Conservation (phyloP, 2,329 filamentous ascomycete species). For the Pestalotiopsis fici region DNA sequence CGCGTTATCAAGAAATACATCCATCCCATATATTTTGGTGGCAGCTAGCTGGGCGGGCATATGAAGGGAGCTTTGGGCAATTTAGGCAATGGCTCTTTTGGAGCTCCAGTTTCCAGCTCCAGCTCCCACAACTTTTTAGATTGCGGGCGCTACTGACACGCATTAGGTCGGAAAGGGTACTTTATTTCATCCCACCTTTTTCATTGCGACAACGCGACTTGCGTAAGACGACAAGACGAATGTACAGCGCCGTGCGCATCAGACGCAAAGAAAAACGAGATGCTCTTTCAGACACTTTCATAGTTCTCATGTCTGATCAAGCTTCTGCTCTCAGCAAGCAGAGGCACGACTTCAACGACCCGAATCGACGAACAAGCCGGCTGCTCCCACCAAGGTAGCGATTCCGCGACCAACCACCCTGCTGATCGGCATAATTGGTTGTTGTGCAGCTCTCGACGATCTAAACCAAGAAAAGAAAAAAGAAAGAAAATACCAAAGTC, state of each 20-base stretch:
- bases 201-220: background rate
- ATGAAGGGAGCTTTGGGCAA: background rate
- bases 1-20: background rate
- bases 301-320: background rate
- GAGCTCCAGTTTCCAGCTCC: background rate
- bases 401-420: background rate
- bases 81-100: background rate
- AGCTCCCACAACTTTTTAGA: slow-evolving; percentile 1
- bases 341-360: background rate
- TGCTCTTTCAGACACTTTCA: background rate
- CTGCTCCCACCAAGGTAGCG: background rate
- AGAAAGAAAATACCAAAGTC: background rate
- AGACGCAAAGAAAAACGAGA: background rate
- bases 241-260: background rate
- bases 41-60: background rate
- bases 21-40: background rate
- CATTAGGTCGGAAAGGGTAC: slow-evolving; percentile 1
- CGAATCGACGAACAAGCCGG: background rate
- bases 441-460: background rate
- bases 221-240: background rate
- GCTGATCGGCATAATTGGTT: background rate
- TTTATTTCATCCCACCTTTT: background rate
- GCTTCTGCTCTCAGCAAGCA: background rate
- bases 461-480: background rate
- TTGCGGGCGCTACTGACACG: slow-evolving; percentile 8